Evolutionary conservation across 2,329 filamentous ascomycete genomes (phyloP).

Genomic region (Hortaea werneckii): DNA sequence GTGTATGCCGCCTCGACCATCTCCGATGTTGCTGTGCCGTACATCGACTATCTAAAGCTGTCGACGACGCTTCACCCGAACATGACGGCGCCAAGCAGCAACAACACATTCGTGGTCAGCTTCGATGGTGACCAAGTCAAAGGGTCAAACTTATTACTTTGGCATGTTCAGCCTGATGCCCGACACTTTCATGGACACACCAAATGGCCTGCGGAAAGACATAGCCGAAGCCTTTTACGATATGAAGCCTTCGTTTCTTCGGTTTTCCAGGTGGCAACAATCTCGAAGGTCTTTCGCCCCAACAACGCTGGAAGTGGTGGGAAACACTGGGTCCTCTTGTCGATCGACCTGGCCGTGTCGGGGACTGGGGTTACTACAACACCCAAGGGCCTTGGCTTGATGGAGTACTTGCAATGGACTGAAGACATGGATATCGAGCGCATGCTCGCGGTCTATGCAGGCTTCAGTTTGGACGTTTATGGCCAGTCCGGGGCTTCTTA

Average conservation of each 20-base stretch:
- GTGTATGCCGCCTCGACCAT: not conserved
- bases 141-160: constrained; percentile 3
- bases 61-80: constrained; percentile 1
- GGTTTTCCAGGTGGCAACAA: constrained; percentile 6
- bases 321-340: constrained; percentile 2
- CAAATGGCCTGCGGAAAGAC: constrained; percentile 3
- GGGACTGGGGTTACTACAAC: constrained; percentile 5
- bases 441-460: constrained; percentile 3
- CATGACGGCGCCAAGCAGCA: not conserved
- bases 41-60: not conserved
- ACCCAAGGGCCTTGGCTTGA: constrained; percentile 2
- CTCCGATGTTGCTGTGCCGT: not conserved
- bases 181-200: constrained; percentile 1
- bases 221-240: constrained; percentile 1
- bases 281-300: constrained; percentile 2
- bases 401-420: constrained; percentile 3
- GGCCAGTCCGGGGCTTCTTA: not conserved
- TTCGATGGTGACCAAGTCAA: not conserved
- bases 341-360: constrained; percentile 2
- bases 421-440: constrained; percentile 4
- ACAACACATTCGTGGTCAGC: constrained; percentile 1
- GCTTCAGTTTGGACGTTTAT: constrained; percentile 3
- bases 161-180: constrained; percentile 3
- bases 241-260: not conserved
- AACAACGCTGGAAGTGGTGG: constrained; percentile 3